phyloP scores from a whole-genome alignment of 495 filamentous ascomycete species.

The Penicillium parvum region DNA sequence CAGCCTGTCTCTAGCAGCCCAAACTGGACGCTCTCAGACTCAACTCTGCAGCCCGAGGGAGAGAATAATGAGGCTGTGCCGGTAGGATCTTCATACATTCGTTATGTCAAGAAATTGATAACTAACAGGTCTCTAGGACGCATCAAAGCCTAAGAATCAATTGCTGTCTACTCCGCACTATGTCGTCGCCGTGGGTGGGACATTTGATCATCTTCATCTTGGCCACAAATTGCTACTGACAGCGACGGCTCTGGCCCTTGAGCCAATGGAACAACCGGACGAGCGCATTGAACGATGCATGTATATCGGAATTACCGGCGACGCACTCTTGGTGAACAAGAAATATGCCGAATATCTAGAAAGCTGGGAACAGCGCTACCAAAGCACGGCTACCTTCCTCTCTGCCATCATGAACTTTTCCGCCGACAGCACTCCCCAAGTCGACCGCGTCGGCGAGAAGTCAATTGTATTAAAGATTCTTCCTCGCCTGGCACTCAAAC shows the following conservation, averaged over 20 bases:
- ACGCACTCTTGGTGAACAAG: slow-evolving; percentile 80
- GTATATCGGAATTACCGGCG: slow-evolving; percentile 83
- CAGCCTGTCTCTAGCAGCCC: slow-evolving; percentile 31
- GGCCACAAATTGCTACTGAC: slow-evolving; percentile 95
- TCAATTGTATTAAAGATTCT: slow-evolving; percentile 45
- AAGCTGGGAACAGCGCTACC: slow-evolving; percentile 68
- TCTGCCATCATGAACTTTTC: slow-evolving; percentile 61
- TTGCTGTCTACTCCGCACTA: slow-evolving; percentile 28
- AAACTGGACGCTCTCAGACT: slow-evolving; percentile 21
- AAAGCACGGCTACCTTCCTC: slow-evolving; percentile 66
- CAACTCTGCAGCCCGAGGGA: slow-evolving; percentile 22
- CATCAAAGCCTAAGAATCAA: not conserved
- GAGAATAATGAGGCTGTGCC: slow-evolving; percentile 2
- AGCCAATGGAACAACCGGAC: slow-evolving; percentile 31
- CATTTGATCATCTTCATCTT: slow-evolving; percentile 92
- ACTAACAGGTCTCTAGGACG: not conserved
- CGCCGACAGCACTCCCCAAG: slow-evolving; percentile 18
- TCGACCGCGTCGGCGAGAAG: slow-evolving; percentile 43
- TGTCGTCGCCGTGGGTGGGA: slow-evolving; percentile 81
- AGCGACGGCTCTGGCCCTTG: slow-evolving; percentile 69
- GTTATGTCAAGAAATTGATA: not conserved
- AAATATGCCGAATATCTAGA: slow-evolving; percentile 78
- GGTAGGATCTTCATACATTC: not conserved
- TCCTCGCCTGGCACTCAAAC: slow-evolving; percentile 54
- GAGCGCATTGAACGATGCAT: slow-evolving; percentile 44